phyloP scores from a whole-genome alignment of 2,329 filamentous ascomycete genomes.

The Arachnomyces sp. region DNA sequence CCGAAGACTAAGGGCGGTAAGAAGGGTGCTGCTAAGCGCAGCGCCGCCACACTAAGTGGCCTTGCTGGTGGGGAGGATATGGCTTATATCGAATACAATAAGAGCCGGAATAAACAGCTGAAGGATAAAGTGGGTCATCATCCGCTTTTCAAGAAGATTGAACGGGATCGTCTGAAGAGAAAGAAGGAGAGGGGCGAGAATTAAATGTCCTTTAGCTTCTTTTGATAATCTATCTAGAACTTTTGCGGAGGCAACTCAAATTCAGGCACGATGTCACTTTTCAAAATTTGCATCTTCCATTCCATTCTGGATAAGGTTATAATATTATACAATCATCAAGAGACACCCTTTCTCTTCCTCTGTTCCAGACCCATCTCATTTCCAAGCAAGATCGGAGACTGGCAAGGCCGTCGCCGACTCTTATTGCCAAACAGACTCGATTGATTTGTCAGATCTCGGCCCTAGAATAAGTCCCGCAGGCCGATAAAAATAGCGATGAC shows the following conservation, averaged over 20 bases:
- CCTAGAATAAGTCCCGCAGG: no score
- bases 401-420: no score
- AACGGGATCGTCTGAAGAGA: slow-evolving; percentile 52
- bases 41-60: slow-evolving; percentile 75
- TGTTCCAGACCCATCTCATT: no score
- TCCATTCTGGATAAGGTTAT: no score
- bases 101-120: slow-evolving; percentile 58
- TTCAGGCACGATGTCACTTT: not conserved
- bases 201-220: slow-evolving; percentile 2
- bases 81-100: slow-evolving; percentile 87
- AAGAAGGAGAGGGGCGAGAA: slow-evolving; percentile 38
- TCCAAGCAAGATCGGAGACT: no score
- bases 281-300: not conserved
- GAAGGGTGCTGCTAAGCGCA: slow-evolving; percentile 58
- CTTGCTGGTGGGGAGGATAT: slow-evolving; percentile 89
- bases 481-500: no score
- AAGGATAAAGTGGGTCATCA: slow-evolving; percentile 54
- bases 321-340: no score
- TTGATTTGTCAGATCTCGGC: no score
- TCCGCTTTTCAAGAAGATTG: slow-evolving; percentile 58
- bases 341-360: no score
- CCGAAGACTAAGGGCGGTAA: slow-evolving; percentile 29
- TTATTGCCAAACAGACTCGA: no score
- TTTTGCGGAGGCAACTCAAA: not conserved
- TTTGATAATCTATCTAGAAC: not conserved